A percentile compares a stretch with the other conserved stretches of the same genome.
phyloP scores from a whole-genome alignment of 2,329 filamentous ascomycete genomes.

The Pseudogymnoascus sp. region DNA sequence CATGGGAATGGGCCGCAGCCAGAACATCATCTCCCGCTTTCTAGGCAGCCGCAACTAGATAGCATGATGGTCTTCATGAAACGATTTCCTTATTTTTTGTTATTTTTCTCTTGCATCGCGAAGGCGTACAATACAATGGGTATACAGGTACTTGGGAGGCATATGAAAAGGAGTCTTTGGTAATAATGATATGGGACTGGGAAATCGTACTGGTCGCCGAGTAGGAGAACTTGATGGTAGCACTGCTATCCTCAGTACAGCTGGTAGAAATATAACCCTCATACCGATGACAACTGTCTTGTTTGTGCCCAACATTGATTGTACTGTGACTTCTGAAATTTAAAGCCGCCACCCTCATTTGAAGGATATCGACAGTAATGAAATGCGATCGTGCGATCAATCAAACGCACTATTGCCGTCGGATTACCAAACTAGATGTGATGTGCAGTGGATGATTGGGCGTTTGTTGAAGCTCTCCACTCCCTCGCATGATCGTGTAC shows the following conservation, averaged over 20 bases:
- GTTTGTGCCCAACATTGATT: background rate
- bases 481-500: background rate
- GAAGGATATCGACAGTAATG: background rate
- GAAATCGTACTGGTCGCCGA: background rate
- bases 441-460: slow-evolving; percentile 1
- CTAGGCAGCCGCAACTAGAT: background rate
- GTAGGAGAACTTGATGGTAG: background rate
- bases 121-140: slow-evolving; percentile 1
- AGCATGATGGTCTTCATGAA: background rate
- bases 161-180: slow-evolving; percentile 8
- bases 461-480: background rate
- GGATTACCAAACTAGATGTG: background rate
- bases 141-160: slow-evolving; percentile 7
- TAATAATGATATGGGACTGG: slow-evolving; percentile 7
- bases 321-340: background rate
- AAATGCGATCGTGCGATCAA: slow-evolving; percentile 1
- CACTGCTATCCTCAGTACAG: background rate
- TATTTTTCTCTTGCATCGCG: background rate
- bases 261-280: background rate
- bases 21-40: slow-evolving; percentile 5
- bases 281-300: background rate
- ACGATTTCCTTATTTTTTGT: background rate
- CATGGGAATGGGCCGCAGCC: slow-evolving; percentile 7
- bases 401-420: background rate
- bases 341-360: background rate